phyloP scores from a whole-genome alignment of 495 filamentous ascomycete species.

The Parmelia sp. region DNA sequence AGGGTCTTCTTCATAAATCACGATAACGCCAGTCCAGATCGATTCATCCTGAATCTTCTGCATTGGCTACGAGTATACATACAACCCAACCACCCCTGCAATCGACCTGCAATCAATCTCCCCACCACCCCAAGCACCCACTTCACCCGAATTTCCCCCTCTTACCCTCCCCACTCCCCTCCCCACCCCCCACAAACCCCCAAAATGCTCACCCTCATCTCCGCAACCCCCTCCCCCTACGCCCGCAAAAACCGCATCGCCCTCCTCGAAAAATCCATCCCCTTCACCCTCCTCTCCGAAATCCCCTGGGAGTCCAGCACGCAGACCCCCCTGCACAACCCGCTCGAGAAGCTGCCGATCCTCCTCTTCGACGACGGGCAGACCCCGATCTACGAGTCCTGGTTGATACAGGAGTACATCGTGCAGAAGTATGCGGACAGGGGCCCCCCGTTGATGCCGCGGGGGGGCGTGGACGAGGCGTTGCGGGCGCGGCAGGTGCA shows the following conservation, averaged over 20 bases:
- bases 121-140: no score
- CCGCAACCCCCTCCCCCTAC: not conserved
- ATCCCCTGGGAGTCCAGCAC: not conserved
- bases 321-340: not conserved
- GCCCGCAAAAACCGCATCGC: not conserved
- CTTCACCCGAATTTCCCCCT: no score
- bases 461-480: not conserved
- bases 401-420: not conserved
- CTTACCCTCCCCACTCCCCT: not conserved
- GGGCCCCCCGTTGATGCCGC: not conserved
- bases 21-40: not conserved
- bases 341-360: not conserved
- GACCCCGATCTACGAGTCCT: not conserved
- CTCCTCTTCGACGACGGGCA: not conserved
- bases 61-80: no score
- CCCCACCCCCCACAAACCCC: not conserved
- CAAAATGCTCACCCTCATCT: conserved; percentile 1
- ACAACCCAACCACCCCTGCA: no score
- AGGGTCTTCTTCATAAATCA: not conserved
- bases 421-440: not conserved
- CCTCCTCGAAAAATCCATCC: not conserved
- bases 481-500: not conserved
- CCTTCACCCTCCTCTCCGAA: not conserved
- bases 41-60: not conserved
- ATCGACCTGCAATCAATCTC: no score